Evolutionary conservation across 805 yeast genomes (phyloP), one percentile per base, ranked within the genome.

Genomic region (Lachancea waltii): DNA sequence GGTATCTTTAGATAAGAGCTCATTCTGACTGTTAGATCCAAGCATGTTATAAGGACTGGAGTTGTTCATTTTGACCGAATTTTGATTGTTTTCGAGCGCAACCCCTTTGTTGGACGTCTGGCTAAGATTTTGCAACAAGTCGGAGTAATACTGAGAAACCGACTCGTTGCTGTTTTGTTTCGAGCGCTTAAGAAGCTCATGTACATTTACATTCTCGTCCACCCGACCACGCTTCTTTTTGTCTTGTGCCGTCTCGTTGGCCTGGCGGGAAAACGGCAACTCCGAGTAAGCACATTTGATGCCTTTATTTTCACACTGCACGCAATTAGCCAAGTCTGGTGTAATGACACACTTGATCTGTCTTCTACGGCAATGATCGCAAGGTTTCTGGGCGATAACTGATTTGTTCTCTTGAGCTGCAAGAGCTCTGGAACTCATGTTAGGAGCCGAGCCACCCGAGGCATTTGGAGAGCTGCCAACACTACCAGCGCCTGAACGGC

Each of bases 331-430:
- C 33, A 79, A 61, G 42, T 75, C 77, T 2, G 85, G 81, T 2
- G 73, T 67, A 48, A 79, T 67, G 18, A 84, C 80, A 65, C 97
- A 89, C 47, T 83, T 77, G 16, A 82, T 81, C 54, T 84, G 85
- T 33, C 89, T 69, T 41, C 87, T 66, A 29, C 94, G 69, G 59
- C 97, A 89, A 48, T 80, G 85, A 53, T 85, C 95, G 55, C 96
- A 87, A 1, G 94, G 90, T 6, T 48, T 44, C 14, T 45, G 49
- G 6, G 47, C 47, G 13, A 40, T 37, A 8, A 30, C 32, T 1
- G 48, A 33, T 23, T 40, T 44, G 34, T 41, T 43, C 14, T 30
- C 42, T 9, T 28, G 32, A 6, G 33, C 32, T 20, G 41, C 41
- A 4, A 37, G 32, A 9, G 41, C 30, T 14, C 32, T 37, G 14